Evolutionary conservation across 371 early-diverging fungal species (phyloP).

Genomic region (Edhazardia aedis): DNA sequence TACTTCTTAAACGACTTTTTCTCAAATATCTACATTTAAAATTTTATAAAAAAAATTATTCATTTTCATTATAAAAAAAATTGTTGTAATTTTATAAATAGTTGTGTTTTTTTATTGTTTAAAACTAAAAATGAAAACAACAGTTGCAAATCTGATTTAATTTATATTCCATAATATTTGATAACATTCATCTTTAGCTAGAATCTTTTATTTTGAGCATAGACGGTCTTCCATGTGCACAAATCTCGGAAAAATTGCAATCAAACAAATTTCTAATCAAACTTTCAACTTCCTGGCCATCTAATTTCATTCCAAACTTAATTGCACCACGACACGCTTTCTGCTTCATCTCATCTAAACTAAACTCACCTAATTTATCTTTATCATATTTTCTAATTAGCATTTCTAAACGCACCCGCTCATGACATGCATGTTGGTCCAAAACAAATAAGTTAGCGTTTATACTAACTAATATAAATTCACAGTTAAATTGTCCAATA

Average conservation of each 20-base stretch:
- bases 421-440: background rate
- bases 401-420: background rate
- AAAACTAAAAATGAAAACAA: too few relatives aligned
- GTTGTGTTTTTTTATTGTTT: too few relatives aligned
- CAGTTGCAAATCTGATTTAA: too few relatives aligned
- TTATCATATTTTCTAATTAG: background rate
- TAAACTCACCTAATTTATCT: too few relatives aligned
- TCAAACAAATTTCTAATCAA: background rate
- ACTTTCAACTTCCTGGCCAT: background rate
- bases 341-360: background rate
- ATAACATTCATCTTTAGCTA: too few relatives aligned
- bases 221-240: slow-evolving; percentile 2
- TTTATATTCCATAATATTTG: too few relatives aligned
- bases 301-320: background rate
- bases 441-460: background rate
- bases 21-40: too few relatives aligned
- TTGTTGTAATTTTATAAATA: too few relatives aligned
- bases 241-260: background rate
- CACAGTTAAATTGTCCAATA: background rate
- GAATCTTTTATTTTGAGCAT: too few relatives aligned
- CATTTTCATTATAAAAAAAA: too few relatives aligned
- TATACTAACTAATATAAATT: background rate
- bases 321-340: background rate
- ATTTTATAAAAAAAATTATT: too few relatives aligned
- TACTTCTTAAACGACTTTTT: too few relatives aligned